Evolutionary conservation across 164 flowering plant genomes (phyloP).

Genomic region (Macadamia tetraphylla): DNA sequence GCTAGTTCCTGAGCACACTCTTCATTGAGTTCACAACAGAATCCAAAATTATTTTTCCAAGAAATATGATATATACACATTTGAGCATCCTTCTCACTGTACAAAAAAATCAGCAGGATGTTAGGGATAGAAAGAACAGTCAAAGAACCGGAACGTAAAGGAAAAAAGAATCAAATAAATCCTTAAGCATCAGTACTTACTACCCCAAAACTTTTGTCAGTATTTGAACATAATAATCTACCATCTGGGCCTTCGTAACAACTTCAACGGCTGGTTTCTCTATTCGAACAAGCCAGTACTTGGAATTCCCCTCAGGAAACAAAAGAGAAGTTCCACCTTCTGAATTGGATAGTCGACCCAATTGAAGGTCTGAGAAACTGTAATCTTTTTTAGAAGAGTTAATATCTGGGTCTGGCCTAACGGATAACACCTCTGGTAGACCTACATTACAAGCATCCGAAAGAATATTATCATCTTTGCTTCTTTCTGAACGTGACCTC

Average conservation of each 20-base stretch:
- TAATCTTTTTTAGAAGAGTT: conserved; percentile 46
- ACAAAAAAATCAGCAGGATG: neutral
- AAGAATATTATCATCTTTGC: too few species aligned
- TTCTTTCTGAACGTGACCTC: too few species aligned
- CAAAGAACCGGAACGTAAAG: neutral
- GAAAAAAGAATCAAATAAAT: neutral
- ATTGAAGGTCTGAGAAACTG: conserved; percentile 21
- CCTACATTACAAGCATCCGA: conserved; percentile 29
- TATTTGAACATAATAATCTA: conserved; percentile 66
- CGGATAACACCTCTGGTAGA: conserved; percentile 61
- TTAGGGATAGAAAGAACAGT: neutral
- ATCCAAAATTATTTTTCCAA: conserved; percentile 72
- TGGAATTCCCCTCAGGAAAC: conserved; percentile 43
- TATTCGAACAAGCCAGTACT: conserved; percentile 76
- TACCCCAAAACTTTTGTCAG: conserved; percentile 76
- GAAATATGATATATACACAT: conserved; percentile 89
- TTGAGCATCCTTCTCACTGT: conserved; percentile 85
- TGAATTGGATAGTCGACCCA: conserved; percentile 11
- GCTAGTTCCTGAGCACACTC: conserved; percentile 63
- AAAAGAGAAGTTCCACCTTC: conserved; percentile 18
- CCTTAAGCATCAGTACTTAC: conserved; percentile 37
- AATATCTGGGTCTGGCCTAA: conserved; percentile 49
- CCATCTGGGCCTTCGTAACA: conserved; percentile 75
- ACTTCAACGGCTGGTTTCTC: conserved; percentile 58
- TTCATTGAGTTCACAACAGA: conserved; percentile 85